Conservation (phyloP, 257 asterid genomes). For the Phtheirospermum japonicum region DNA sequence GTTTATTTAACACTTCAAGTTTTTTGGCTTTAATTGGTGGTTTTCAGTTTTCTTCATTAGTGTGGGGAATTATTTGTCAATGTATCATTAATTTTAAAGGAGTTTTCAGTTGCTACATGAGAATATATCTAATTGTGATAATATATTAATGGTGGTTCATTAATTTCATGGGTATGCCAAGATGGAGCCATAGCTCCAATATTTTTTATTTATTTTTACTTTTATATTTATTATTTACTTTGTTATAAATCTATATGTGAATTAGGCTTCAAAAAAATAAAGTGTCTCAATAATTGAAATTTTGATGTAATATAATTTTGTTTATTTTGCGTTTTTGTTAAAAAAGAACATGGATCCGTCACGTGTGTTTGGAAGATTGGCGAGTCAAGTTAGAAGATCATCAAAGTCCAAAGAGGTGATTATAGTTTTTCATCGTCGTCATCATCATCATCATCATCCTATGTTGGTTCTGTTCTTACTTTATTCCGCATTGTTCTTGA, state of each 20-base stretch:
- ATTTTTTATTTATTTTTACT: no score
- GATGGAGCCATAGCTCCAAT: no score
- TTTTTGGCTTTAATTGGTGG: background rate
- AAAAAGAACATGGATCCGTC: background rate
- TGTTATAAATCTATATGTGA: no score
- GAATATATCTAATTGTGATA: background rate
- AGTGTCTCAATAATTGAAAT: background rate
- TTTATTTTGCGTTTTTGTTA: background rate
- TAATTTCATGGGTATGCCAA: no score
- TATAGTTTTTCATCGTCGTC: no score
- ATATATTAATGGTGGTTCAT: no score
- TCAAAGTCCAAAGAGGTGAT: constrained; percentile 55
- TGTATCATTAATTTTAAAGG: no score
- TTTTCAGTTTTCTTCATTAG: background rate
- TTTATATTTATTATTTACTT: no score
- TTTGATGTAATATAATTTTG: background rate
- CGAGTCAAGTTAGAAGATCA: constrained; percentile 39
- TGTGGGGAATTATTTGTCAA: background rate
- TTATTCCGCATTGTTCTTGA: background rate
- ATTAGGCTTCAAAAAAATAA: no score
- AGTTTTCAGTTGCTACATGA: background rate
- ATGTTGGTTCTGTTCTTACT: background rate
- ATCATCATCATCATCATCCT: no score
- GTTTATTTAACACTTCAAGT: background rate
- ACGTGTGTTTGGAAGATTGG: constrained; percentile 23